These are phyloP conservation scores for Fagopyrum homotropicum DNA, from an alignment of 148 eudicot species.

Conservation along the genomic window DNA sequence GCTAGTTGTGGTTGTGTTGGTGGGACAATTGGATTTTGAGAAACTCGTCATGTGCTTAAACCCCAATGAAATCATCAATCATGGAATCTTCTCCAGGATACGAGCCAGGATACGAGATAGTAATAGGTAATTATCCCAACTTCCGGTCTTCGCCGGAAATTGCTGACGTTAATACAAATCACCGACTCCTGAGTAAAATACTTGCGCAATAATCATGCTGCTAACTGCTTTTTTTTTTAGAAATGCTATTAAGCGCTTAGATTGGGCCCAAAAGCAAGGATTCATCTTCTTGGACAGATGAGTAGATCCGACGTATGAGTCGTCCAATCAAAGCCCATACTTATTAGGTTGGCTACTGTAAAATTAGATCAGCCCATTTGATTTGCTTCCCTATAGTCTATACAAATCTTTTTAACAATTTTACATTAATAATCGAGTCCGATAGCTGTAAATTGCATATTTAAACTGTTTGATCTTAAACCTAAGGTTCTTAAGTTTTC, in stretches of 20 bases:
- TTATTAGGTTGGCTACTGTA: neutral
- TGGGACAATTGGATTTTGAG: slow-evolving; percentile 1
- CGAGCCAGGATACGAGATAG: neutral
- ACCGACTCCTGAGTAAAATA: neutral
- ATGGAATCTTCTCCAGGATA: neutral
- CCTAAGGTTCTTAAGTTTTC: no score
- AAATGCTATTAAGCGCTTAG: neutral
- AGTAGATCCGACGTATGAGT: neutral
- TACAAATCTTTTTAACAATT: no score
- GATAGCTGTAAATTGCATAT: no score
- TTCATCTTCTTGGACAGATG: neutral
- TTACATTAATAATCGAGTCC: no score
- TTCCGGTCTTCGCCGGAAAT: neutral
- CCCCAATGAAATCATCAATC: neutral
- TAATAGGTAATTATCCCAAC: neutral
- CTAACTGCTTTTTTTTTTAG: no score
- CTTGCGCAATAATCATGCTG: neutral
- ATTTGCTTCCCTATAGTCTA: neutral
- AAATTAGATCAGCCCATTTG: neutral
- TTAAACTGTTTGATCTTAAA: no score
- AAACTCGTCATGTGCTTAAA: neutral
- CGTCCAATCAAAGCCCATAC: neutral
- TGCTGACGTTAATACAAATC: neutral
- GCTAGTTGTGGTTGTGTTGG: neutral
- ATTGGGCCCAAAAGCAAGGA: neutral